phyloP scores from a whole-genome alignment of 306 rosid species.

The Fragaria vesca region DNA sequence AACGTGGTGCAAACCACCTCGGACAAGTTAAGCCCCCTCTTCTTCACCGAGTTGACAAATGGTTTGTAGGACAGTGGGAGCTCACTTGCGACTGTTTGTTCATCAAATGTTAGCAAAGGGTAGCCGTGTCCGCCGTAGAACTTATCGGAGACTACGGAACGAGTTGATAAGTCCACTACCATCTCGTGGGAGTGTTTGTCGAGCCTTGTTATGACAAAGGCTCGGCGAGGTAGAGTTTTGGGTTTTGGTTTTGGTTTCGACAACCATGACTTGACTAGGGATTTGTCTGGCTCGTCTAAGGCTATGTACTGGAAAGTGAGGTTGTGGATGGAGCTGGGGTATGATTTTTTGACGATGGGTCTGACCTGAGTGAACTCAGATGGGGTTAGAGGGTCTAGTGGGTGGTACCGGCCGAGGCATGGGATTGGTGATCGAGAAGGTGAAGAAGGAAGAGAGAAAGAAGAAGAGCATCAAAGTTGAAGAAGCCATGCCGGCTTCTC shows the following conservation, averaged over 20 bases:
- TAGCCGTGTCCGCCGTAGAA: constrained; percentile 11
- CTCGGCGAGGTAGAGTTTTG: constrained; percentile 40
- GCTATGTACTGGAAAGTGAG: constrained; percentile 55
- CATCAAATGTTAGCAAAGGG: constrained; percentile 15
- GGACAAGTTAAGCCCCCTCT: constrained; percentile 29
- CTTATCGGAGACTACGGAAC: constrained; percentile 1
- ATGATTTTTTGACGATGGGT: constrained; percentile 29
- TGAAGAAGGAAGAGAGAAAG: constrained; percentile 3
- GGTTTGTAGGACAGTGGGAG: constrained; percentile 26
- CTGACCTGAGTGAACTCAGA: constrained; percentile 25
- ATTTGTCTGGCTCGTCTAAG: constrained; percentile 54
- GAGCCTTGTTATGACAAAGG: constrained; percentile 39
- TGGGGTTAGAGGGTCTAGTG: constrained; percentile 52
- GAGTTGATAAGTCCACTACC: constrained; percentile 20
- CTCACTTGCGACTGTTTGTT: constrained; percentile 11
- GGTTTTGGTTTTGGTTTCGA: constrained; percentile 12
- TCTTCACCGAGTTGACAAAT: constrained; percentile 24
- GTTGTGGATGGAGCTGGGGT: constrained; percentile 16
- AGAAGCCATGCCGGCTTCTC: constrained; percentile 14
- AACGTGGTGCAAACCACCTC: constrained; percentile 26
- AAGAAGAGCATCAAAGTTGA: not conserved
- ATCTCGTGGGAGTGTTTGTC: constrained; percentile 34
- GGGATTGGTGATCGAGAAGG: not conserved
- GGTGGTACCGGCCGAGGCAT: constrained; percentile 28
- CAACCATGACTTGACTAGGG: constrained; percentile 43